Evolutionary conservation across 805 yeast genomes (phyloP), one percentile per base, ranked within the genome.

Genomic region (Kodamaea kaohsiungensis): DNA sequence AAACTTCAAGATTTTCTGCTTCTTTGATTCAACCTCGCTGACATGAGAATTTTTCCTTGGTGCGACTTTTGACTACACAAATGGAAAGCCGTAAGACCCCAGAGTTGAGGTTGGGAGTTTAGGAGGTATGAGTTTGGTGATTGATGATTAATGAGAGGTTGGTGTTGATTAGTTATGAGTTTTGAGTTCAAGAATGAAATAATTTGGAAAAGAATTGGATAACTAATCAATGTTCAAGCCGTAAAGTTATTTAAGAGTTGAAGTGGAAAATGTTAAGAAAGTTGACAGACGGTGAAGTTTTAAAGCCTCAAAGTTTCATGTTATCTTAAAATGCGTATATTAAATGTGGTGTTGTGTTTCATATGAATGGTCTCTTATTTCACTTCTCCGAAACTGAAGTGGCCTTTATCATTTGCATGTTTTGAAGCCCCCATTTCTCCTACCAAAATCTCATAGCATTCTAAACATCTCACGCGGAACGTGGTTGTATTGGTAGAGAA

Each of bases 381-480:
- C n/a, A 73, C 76, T 61, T 86, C 91, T 10, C 88, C 88, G 67
- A 87, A 88, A 49, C 78, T 73, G 47, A 61, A 71, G 65, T 88
- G 93, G 1, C 85, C 85, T 1, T 87, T 84, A 3, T 66, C 63
- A 52, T 77, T 76, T 3, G 91, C 90, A 67, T 88, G 95, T 56
- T 76, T 75, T 10, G 81, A 73, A 0, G 88, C 89, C 2, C 81
- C 87, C 57, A 73, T 77, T 65, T 88, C 91, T 2, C 93, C 92
- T 1, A 72, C 73, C 35, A 87, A 67, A 1, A 72, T 63, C 22
- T 65, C 62, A 19, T 78, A 76, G 63, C 95, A 88, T 1, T 69
- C 74, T 12, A 80, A 73, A 62, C 93, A 88, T 43, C 79, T 70
- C 16, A 87, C 77, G 30, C 80, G 67, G 59, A 86, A 86, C 3